Evolutionary conservation across 2,329 filamentous ascomycete genomes (phyloP).

Genomic region (Chaetomiaceae sp.): DNA sequence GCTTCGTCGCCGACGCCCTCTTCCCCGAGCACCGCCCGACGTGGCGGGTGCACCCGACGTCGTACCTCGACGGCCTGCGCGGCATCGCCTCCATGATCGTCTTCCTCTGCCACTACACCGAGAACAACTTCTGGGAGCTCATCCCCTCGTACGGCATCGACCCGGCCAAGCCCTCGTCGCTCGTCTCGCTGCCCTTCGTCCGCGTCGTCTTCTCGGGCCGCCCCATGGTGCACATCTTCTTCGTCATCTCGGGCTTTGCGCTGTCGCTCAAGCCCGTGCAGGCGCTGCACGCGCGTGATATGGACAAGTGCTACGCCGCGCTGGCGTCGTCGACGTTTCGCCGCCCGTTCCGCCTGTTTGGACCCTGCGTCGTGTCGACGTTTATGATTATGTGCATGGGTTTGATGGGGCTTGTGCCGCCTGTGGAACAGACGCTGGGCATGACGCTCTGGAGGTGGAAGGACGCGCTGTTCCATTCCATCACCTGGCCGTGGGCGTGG

Average conservation of each 20-base stretch:
- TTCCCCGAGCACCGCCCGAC: conserved; percentile 30
- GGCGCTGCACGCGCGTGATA: conserved; percentile 37
- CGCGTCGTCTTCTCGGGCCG: conserved; percentile 42
- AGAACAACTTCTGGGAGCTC: conserved; percentile 37
- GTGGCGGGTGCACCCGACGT: conserved; percentile 37
- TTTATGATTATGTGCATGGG: conserved; percentile 36
- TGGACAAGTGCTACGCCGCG: conserved; percentile 35
- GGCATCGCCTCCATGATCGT: conserved; percentile 46
- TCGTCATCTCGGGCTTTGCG: conserved; percentile 48
- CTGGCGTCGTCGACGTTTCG: conserved; percentile 46
- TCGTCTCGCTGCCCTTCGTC: conserved; percentile 42
- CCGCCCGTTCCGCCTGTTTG: conserved; percentile 43
- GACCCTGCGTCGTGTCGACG: conserved; percentile 42
- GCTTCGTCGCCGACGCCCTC: conserved; percentile 32
- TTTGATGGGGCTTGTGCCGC: conserved; percentile 27
- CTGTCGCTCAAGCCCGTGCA: conserved; percentile 43
- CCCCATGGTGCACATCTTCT: conserved; percentile 49
- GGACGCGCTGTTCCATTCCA: conserved; percentile 31
- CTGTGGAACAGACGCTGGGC: conserved; percentile 21
- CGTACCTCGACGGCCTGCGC: conserved; percentile 48
- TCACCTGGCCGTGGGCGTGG: conserved; percentile 36
- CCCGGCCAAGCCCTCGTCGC: conserved; percentile 28
- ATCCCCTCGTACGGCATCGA: conserved; percentile 36
- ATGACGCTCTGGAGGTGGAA: conserved; percentile 32
- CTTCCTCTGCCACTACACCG: conserved; percentile 44